Evolutionary conservation across 441 rosid genomes (phyloP).

Genomic region (Theobroma grandiflorum): DNA sequence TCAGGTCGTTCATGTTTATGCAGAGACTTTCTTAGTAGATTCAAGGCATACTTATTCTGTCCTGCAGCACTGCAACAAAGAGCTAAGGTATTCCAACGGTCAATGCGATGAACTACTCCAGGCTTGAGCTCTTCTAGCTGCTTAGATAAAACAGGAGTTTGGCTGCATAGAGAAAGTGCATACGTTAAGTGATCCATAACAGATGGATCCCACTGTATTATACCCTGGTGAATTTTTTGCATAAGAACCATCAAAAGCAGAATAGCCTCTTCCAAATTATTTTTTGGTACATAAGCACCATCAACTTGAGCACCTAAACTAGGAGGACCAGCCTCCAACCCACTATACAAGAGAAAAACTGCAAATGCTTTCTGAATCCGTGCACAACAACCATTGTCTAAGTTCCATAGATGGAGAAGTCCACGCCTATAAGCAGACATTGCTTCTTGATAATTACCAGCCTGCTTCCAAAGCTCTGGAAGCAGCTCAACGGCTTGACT

Average conservation of each 20-base stretch:
- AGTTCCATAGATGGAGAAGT: constrained; percentile 92
- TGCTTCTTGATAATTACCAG: constrained; percentile 72
- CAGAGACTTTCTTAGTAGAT: constrained; percentile 81
- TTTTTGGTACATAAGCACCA: constrained; percentile 81
- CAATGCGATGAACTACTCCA: constrained; percentile 78
- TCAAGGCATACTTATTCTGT: constrained; percentile 63
- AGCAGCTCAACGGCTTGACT: constrained; percentile 91
- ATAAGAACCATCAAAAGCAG: constrained; percentile 85
- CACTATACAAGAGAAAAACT: constrained; percentile 79
- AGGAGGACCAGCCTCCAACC: constrained; percentile 83
- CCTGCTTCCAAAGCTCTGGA: constrained; percentile 84
- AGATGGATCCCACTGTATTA: constrained; percentile 80
- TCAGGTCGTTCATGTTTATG: constrained; percentile 80
- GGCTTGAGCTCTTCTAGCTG: constrained; percentile 87
- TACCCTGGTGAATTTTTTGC: constrained; percentile 67
- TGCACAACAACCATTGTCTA: constrained; percentile 73
- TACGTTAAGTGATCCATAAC: constrained; percentile 82
- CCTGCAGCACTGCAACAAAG: constrained; percentile 77
- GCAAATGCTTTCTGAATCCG: constrained; percentile 89
- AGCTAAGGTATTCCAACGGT: constrained; percentile 85
- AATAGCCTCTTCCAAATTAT: constrained; percentile 92
- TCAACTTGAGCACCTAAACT: constrained; percentile 81
- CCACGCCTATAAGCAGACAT: constrained; percentile 83
- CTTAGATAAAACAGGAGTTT: constrained; percentile 75
- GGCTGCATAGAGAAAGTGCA: constrained; percentile 77